Evolutionary conservation across 2,329 filamentous ascomycete genomes (phyloP), one percentile per base, ranked within the genome.

Genomic region (Neonectria faginata): DNA sequence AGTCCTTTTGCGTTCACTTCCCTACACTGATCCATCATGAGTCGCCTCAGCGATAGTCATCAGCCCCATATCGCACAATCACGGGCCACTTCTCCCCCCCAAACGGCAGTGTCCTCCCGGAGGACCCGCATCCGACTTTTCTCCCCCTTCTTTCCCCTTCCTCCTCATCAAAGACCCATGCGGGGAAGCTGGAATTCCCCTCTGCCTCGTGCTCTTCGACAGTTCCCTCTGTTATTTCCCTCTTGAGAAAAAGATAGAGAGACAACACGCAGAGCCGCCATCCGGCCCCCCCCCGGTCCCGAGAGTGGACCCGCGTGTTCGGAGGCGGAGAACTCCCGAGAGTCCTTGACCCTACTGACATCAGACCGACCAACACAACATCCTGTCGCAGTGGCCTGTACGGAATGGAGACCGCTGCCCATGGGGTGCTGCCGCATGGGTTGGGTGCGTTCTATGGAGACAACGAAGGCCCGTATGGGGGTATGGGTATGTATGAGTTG

Each of bases 161-260:
- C 31, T 12, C 33, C 33, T 39, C 36, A 39, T 39, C 27, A 16
- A 51, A 48, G 20, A 51, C 31, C 60, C 60, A 57, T 54, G 60
- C 60, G 60, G 60, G 60, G 60, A 57, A 52, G 45, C 58, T 48
- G 29, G 42, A 25, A 25, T 16, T 16, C 22, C 20, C 22, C 18
- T 25, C 44, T 11, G 39, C 10, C 44, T 22, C 29, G 42, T 25
- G 11, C 22, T 25, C 25, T 3, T 25, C 25, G 25, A 25, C 25
- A 25, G 5, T 25, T 6, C 25, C 25, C 25, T 25, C 6, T 25
- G 6, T 25, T 5, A 39, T 50, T 18, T 20, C 7, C 8, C 10
- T 11, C 16, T n/a, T 16, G 33, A 36, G 33, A 36, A 2, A 16
- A 2, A 16, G 36, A 39, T 14, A 39, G 36, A n/a, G 14, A n/a